These are phyloP conservation scores for Metschnikowia kofuensis DNA, from an alignment of 805 yeast genomes.

Conservation along the genomic window DNA sequence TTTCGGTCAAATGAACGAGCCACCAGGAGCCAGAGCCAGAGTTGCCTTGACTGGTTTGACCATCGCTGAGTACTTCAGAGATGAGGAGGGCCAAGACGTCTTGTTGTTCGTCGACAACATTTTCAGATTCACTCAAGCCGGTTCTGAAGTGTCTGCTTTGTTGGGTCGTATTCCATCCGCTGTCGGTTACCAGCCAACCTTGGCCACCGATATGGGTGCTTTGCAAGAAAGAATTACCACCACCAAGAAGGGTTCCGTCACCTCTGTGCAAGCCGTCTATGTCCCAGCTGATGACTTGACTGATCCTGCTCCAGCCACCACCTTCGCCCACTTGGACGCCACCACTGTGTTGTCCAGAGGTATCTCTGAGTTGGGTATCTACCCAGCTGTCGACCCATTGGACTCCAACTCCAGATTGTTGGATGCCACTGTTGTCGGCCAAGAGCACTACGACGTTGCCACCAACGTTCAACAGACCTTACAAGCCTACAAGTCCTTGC, in stretches of 20 bases:
- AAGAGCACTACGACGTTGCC: slow-evolving; percentile 97
- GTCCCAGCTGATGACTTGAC: slow-evolving; percentile 99
- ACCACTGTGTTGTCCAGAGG: slow-evolving; percentile 99
- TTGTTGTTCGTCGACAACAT: slow-evolving; percentile 98
- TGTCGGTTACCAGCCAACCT: slow-evolving; percentile 99
- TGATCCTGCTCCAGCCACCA: slow-evolving; percentile 99
- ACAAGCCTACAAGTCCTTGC: slow-evolving; percentile 99
- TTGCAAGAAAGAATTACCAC: slow-evolving; percentile 99
- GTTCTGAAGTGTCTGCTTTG: slow-evolving; percentile 99
- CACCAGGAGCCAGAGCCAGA: slow-evolving; percentile 99
- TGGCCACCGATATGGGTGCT: slow-evolving; percentile 99
- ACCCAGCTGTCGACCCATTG: slow-evolving; percentile 99
- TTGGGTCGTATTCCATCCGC: slow-evolving; percentile 99
- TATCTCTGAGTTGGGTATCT: slow-evolving; percentile 99
- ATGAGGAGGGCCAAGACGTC: slow-evolving; percentile 99
- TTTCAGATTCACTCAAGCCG: slow-evolving; percentile 99
- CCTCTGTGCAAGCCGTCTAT: slow-evolving; percentile 99
- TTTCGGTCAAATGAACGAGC: slow-evolving; percentile 99
- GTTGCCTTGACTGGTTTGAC: slow-evolving; percentile 99
- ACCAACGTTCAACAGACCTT: slow-evolving; percentile 94
- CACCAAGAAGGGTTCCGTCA: slow-evolving; percentile 99
- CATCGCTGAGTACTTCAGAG: slow-evolving; percentile 99
- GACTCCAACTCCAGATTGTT: slow-evolving; percentile 98
- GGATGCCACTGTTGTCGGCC: slow-evolving; percentile 96
- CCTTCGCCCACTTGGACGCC: slow-evolving; percentile 99